Base-by-base conservation (phyloP, 73 alveolate genomes). In the Effrenium voratum region DNA sequence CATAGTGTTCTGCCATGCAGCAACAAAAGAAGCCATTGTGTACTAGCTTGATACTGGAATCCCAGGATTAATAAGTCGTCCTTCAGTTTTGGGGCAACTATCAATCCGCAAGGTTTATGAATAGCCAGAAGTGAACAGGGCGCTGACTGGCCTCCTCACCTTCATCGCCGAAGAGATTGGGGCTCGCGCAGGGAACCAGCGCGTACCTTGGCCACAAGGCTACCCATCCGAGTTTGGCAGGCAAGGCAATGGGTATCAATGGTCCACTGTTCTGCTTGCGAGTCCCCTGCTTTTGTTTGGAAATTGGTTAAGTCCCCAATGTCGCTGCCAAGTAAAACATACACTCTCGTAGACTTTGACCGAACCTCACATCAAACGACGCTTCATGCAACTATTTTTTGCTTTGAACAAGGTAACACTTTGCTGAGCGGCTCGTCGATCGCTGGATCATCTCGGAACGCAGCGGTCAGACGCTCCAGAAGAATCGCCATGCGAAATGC, bases 391-490 rank as follows among this genome's bases (percentile, higher is more conserved):
- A n/a, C n/a, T n/a, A n/a, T n/a, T 55, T 55, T 55, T 22, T 15
- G 68, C 22, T 55, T 55, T 22, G 68, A 15, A 15, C 68, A 55
- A 22, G 30, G 28, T 22, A 13, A 43, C 3, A 15, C 68, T 55
- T 5, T 63, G 75, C 79, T 77, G 68, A 24, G 97, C 34, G 5
- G 87, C 97, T 90, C 97, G 76, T 90, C 97, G 24, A 90, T 90
- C 34, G 72, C 52, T 32, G 97, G 97, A 70, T 90, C 97, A 30
- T 46, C 97, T 28, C 45, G 73, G 28, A 90, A 90, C 28, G 87
- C 87, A 2, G 44, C 88, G 36, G 66, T 66, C n/a, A 90, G 87
- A 38, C 83, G 63, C 46, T 90, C 76, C 10, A 90, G 97, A 8
- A 90, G 87, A 44, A 28, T 3, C 2, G 97, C 97, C 97, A 90